These are phyloP conservation scores for Ustilago curta DNA, from an alignment of 1,284 basidiomycete genomes.

Conservation along the genomic window DNA sequence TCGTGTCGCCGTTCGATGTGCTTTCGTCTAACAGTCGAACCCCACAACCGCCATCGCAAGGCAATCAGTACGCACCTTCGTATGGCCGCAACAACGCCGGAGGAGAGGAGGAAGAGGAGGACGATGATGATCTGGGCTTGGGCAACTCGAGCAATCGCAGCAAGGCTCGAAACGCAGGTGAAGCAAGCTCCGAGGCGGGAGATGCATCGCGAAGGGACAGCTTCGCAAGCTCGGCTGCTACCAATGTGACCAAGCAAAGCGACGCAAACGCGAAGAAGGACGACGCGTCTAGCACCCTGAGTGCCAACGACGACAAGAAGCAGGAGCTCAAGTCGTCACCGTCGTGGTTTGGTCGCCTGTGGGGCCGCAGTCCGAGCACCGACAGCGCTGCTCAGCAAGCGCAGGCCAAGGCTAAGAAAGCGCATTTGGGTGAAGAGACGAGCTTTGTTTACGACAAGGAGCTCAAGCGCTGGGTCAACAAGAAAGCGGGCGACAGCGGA, in stretches of 20 bases:
- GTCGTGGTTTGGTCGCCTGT: conserved; percentile 80
- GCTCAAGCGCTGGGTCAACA: conserved; percentile 95
- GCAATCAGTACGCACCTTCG: conserved; percentile 36
- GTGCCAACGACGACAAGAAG: conserved; percentile 31
- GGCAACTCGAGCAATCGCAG: conserved; percentile 75
- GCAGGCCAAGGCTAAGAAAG: conserved; percentile 70
- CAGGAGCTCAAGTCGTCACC: conserved; percentile 59
- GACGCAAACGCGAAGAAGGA: conserved; percentile 26
- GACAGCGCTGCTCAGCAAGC: conserved; percentile 69
- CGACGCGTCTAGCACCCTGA: conserved; percentile 14
- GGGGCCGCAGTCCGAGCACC: conserved; percentile 62
- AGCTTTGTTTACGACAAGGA: conserved; percentile 95
- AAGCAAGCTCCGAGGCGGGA: conserved; percentile 11
- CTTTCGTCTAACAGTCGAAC: conserved; percentile 66
- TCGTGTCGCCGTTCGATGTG: conserved; percentile 87
- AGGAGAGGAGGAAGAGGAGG: conserved; percentile 66
- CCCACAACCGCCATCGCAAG: conserved; percentile 38
- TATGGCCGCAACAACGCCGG: conserved; percentile 16
- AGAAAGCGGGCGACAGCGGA: conserved; percentile 74
- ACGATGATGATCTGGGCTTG: conserved; percentile 87
- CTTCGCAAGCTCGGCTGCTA: conserved; percentile 25
- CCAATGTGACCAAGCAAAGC: conserved; percentile 10
- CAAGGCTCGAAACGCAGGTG: conserved; percentile 18
- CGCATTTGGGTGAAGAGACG: conserved; percentile 91
- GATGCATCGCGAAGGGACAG: conserved; percentile 29